phyloP scores from a whole-genome alignment of 129 eudicot species.

The Helianthus annuus region DNA sequence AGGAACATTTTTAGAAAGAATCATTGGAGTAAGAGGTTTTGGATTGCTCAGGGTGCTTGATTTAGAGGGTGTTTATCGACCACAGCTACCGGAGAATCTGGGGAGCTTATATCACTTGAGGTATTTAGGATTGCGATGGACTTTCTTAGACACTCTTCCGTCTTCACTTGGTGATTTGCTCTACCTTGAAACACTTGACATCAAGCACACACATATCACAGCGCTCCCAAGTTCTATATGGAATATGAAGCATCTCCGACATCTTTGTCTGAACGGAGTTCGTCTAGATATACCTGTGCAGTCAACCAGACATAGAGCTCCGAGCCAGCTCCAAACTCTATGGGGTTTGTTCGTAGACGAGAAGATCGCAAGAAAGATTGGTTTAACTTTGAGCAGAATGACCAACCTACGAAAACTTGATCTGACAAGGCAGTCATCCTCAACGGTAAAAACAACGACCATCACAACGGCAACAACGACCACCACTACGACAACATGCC shows the following conservation, averaged over 20 bases:
- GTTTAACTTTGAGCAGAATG: constrained; percentile 24
- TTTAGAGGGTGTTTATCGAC: constrained; percentile 36
- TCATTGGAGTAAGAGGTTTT: constrained; percentile 33
- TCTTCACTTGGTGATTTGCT: constrained; percentile 34
- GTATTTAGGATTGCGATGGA: constrained; percentile 36
- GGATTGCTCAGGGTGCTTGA: constrained; percentile 39
- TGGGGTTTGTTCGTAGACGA: constrained; percentile 38
- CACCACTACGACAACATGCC: constrained; percentile 22
- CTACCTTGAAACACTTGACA: constrained; percentile 39
- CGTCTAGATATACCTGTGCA: constrained; percentile 25
- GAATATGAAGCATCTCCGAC: constrained; percentile 34
- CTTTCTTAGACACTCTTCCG: constrained; percentile 40
- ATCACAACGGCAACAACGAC: constrained; percentile 11
- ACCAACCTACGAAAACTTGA: constrained; percentile 33
- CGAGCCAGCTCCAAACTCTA: constrained; percentile 36
- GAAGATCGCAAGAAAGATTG: constrained; percentile 25
- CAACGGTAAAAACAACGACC: constrained; percentile 13
- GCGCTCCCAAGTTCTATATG: constrained; percentile 39
- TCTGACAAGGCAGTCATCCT: constrained; percentile 29
- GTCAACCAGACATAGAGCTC: constrained; percentile 18
- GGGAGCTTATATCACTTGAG: constrained; percentile 32
- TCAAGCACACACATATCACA: constrained; percentile 38
- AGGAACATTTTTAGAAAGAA: constrained; percentile 28
- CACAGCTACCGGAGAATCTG: constrained; percentile 29
- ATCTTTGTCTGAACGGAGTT: constrained; percentile 36